Evolutionary conservation across 2,329 filamentous ascomycete genomes (phyloP).

Genomic region (Fusarium succisae): DNA sequence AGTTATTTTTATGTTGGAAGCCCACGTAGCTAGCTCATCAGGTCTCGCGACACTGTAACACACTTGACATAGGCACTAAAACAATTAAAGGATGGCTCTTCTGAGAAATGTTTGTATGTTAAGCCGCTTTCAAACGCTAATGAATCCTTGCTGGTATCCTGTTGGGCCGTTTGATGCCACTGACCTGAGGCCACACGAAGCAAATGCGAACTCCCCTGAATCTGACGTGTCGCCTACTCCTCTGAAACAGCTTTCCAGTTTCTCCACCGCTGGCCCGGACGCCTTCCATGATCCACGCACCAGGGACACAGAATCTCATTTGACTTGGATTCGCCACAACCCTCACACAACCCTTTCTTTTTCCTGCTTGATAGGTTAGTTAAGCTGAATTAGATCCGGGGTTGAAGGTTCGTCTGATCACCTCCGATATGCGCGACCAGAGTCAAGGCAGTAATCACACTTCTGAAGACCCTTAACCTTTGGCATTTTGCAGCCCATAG

Average conservation of each 20-base stretch:
- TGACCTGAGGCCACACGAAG: background rate
- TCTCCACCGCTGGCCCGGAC: too few species aligned
- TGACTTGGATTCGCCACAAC: too few species aligned
- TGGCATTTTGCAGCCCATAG: too few species aligned
- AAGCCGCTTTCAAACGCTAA: background rate
- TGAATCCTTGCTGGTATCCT: background rate
- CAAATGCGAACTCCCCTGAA: background rate
- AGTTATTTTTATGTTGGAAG: background rate
- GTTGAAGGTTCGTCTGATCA: background rate
- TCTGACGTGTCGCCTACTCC: rapidly evolving
- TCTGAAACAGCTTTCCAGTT: background rate
- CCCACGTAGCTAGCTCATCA: too few species aligned
- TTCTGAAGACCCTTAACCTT: too few species aligned
- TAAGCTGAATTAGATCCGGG: background rate
- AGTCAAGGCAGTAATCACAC: too few species aligned
- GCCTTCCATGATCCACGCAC: too few species aligned
- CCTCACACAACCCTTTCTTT: background rate
- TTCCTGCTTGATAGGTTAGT: background rate
- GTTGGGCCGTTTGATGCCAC: background rate
- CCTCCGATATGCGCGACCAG: too few species aligned
- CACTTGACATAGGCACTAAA: too few species aligned
- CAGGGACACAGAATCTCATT: too few species aligned
- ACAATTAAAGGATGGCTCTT: too few species aligned
- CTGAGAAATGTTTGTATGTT: background rate
- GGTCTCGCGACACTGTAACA: too few species aligned